Evolutionary conservation across 1,284 basidiomycete species (phyloP).

Genomic region (Moesziomyces antarcticus): DNA sequence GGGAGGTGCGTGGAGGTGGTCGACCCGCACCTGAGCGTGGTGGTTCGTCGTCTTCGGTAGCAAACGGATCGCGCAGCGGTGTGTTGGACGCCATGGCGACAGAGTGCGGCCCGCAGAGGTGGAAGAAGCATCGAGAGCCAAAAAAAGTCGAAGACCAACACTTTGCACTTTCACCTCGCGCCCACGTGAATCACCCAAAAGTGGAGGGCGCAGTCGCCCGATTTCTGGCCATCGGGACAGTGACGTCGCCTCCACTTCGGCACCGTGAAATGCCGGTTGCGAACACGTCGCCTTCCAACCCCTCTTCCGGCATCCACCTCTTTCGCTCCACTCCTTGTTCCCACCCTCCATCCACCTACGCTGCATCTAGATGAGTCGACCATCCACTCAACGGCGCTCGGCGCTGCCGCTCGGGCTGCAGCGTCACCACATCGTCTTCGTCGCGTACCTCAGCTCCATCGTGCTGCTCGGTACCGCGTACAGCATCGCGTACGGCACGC

Average conservation of each 20-base stretch:
- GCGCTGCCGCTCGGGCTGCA: conserved; percentile 33
- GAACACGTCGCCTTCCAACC: background rate
- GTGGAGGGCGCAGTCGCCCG: background rate
- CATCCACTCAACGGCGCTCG: conserved; percentile 9
- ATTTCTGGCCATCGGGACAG: background rate
- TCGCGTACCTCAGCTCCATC: conserved; percentile 67
- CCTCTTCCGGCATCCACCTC: background rate
- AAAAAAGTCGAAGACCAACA: background rate
- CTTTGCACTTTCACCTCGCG: too few species aligned
- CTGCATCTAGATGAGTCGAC: background rate
- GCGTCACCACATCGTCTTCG: conserved; percentile 45
- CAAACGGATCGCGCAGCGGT: conserved; percentile 20
- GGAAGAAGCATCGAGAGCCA: too few species aligned
- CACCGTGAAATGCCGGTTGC: background rate
- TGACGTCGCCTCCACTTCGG: background rate
- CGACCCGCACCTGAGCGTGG: conserved; percentile 5
- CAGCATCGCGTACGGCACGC: conserved; percentile 73
- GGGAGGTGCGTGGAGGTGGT: conserved; percentile 8
- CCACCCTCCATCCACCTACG: background rate
- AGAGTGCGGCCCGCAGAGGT: background rate
- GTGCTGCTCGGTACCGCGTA: conserved; percentile 73
- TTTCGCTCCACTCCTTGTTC: background rate
- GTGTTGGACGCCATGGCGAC: conserved; percentile 8
- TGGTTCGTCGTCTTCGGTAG: conserved; percentile 13
- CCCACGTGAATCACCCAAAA: background rate